Base-by-base conservation (phyloP, 2,329 filamentous ascomycete species). In the Knoxdaviesia capensis region DNA sequence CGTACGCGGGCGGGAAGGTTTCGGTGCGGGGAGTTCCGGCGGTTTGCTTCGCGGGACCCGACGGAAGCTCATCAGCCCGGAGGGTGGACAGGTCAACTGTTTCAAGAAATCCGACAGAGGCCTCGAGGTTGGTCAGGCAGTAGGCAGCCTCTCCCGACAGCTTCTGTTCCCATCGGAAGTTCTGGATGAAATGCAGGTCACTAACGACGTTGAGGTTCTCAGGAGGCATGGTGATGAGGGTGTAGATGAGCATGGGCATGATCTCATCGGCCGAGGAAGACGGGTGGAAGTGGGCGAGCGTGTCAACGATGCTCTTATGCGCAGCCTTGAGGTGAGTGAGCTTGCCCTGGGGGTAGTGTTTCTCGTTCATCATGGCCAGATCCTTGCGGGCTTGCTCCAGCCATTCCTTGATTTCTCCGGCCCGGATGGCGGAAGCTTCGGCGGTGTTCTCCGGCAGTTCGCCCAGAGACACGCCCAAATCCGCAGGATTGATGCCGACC, bases 111-210 rank as follows among this genome's bases (percentile, higher is more conserved):
- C 81, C 87, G 43, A 96, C 85, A 44, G 88, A 82, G 11, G 90
- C 90, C 59, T 98, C 90, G 1, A 98, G 69, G 50, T 94, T 98
- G 36, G 92, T 94, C 44, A 98, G 65, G 53, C 90, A 96, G 58
- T 98, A 98, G 1, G 90, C 87, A 8, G 87, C 81, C 59, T 98
- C 90, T 10, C 90, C 90, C 44, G 92, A 85, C 34, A 96, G 72
- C 52, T 88, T 94, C 48, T 68, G 77, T 41, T 83, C 74, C 56
- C 84, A 83, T 43, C 90, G 76, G 56, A 98, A 98, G 47, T 81
- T 68, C 55, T 96, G 87, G 49, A 96, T 86, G 56, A 96, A 98
- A 50, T 81, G 76, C n/a, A 92, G 66, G 56, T 98, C 92, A 63
- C 88, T 96, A 53, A 94, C 85, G 43, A 87, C 80, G 56, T 87